These are phyloP conservation scores for Pouteria campechiana DNA, from an alignment of 179 eudicot genomes.

Conservation along the genomic window DNA sequence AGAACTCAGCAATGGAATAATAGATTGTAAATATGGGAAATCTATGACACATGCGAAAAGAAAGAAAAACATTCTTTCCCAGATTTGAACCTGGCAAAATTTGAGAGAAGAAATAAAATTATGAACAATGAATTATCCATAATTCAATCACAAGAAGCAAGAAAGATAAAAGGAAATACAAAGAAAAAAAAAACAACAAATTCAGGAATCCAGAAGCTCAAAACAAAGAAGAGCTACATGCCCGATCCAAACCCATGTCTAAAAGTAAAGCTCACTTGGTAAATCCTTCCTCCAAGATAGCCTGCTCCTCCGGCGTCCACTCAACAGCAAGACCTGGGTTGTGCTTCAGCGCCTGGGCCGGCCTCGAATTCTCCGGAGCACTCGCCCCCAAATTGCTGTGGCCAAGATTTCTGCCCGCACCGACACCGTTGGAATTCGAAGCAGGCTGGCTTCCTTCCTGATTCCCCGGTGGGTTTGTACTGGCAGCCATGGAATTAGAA, in stretches of 20 bases:
- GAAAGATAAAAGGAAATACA: background rate
- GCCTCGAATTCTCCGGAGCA: slow-evolving; percentile 27
- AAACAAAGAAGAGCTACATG: background rate
- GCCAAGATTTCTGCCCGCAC: slow-evolving; percentile 13
- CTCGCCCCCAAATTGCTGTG: slow-evolving; percentile 6
- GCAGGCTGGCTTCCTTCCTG: slow-evolving; percentile 5
- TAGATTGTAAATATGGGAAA: background rate
- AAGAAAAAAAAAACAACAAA: background rate
- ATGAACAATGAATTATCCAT: background rate
- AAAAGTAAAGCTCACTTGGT: slow-evolving; percentile 48
- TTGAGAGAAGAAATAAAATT: too few species aligned
- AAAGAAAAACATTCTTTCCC: background rate
- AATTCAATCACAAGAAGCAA: background rate
- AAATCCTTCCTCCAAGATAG: slow-evolving; percentile 60
- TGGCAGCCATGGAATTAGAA: slow-evolving; percentile 33
- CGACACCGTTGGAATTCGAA: slow-evolving; percentile 8
- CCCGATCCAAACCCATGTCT: too few species aligned
- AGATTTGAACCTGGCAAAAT: too few species aligned
- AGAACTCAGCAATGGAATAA: background rate
- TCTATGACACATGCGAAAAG: too few species aligned
- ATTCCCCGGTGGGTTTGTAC: slow-evolving; percentile 18
- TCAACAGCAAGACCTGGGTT: slow-evolving; percentile 39
- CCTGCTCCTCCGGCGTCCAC: slow-evolving; percentile 75
- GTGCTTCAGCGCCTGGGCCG: slow-evolving; percentile 29
- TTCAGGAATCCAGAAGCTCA: background rate